These are phyloP conservation scores for Aspergillus persii DNA, from an alignment of 2,329 filamentous ascomycete genomes.

Conservation along the genomic window DNA sequence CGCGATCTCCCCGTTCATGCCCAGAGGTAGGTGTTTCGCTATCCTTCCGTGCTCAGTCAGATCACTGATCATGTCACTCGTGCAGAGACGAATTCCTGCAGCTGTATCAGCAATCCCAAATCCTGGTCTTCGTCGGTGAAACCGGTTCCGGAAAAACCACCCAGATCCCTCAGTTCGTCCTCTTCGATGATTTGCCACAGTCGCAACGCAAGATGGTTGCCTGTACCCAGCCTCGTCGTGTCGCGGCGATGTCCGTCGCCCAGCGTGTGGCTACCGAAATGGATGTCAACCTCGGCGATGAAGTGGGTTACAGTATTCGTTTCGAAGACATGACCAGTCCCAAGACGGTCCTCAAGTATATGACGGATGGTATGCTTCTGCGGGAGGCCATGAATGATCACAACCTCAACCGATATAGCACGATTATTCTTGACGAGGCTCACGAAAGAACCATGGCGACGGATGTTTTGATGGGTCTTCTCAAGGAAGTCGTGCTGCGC, in stretches of 20 bases:
- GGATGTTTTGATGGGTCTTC: slow-evolving; percentile 92
- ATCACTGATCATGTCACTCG: not conserved
- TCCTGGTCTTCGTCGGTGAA: slow-evolving; percentile 97
- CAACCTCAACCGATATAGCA: slow-evolving; percentile 86
- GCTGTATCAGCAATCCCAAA: slow-evolving; percentile 90
- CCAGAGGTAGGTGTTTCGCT: slow-evolving; percentile 63
- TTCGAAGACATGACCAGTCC: slow-evolving; percentile 92
- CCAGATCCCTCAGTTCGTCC: slow-evolving; percentile 96
- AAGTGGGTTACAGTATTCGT: slow-evolving; percentile 98
- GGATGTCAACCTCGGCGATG: slow-evolving; percentile 86
- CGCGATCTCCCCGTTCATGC: slow-evolving; percentile 87
- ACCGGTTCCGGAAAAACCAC: slow-evolving; percentile 99
- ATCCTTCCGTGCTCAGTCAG: not conserved
- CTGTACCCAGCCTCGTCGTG: slow-evolving; percentile 95
- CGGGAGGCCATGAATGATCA: slow-evolving; percentile 96
- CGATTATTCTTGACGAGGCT: slow-evolving; percentile 97
- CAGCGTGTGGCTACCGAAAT: slow-evolving; percentile 97
- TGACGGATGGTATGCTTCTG: slow-evolving; percentile 99
- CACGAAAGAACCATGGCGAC: slow-evolving; percentile 97
- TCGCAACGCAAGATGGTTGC: slow-evolving; percentile 83
- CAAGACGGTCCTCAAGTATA: slow-evolving; percentile 95
- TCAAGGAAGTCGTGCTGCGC: slow-evolving; percentile 83
- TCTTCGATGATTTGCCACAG: slow-evolving; percentile 94
- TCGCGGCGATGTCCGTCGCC: slow-evolving; percentile 97
- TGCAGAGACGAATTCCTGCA: slow-evolving; percentile 82